phyloP scores from a whole-genome alignment of 1,284 basidiomycete species.

The Mycena sp. region DNA sequence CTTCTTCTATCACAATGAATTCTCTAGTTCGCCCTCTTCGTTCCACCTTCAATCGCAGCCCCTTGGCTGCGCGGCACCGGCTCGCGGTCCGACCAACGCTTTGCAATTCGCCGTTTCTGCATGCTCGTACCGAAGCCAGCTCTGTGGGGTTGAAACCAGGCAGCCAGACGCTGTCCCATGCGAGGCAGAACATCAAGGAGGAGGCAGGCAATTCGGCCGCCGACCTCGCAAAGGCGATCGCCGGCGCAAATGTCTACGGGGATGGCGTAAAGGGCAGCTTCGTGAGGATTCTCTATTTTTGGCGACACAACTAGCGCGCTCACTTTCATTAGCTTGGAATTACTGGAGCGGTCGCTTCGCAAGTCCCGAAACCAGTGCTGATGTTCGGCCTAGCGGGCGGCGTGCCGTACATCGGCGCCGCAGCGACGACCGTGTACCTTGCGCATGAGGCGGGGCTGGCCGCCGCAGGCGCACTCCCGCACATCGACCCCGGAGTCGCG shows the following conservation, averaged over 20 bases:
- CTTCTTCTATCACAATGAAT: background rate
- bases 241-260: slow-evolving; percentile 68
- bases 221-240: slow-evolving; percentile 78
- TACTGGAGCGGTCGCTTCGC: slow-evolving; percentile 70
- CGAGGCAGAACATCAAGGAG: slow-evolving; percentile 77
- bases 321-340: slow-evolving; percentile 64
- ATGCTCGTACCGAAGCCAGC: slow-evolving; percentile 60
- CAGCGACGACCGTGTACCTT: slow-evolving; percentile 82
- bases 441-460: slow-evolving; percentile 82
- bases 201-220: slow-evolving; percentile 78
- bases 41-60: slow-evolving; percentile 13
- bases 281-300: slow-evolving; percentile 53
- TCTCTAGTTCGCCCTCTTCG: background rate
- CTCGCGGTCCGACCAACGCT: background rate
- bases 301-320: background rate
- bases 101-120: slow-evolving; percentile 8
- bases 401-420: slow-evolving; percentile 86
- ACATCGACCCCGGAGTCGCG: slow-evolving; percentile 83
- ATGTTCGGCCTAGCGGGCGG: slow-evolving; percentile 77
- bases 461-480: slow-evolving; percentile 60
- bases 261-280: slow-evolving; percentile 62
- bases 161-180: slow-evolving; percentile 76
- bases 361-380: slow-evolving; percentile 75
- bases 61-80: slow-evolving; percentile 10
- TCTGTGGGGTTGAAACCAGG: slow-evolving; percentile 72